Evolutionary conservation across 495 filamentous ascomycete species (phyloP).

Genomic region (Hypoxylon lienhwacheense): DNA sequence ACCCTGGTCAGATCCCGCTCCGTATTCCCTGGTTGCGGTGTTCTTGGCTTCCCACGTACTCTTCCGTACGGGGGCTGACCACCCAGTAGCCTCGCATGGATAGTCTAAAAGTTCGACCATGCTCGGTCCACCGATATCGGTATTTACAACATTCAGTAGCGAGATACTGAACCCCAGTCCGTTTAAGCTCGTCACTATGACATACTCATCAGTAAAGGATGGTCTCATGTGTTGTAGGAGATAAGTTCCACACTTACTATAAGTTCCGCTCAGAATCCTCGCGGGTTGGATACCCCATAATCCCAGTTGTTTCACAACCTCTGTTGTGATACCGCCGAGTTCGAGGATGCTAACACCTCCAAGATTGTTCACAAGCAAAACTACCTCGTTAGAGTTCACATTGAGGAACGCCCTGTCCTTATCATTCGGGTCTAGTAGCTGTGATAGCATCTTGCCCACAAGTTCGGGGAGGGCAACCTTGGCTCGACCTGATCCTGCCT

Average conservation of each 20-base stretch:
- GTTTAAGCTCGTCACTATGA: conserved; percentile 78
- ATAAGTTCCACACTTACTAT: conserved; percentile 38
- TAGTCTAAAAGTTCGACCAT: conserved; percentile 89
- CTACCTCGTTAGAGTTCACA: conserved; percentile 64
- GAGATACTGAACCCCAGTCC: conserved; percentile 90
- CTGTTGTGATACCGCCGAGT: conserved; percentile 83
- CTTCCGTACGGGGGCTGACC: conserved; percentile 72
- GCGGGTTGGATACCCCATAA: conserved; percentile 72
- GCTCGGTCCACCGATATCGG: conserved; percentile 72
- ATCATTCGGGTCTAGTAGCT: conserved; percentile 78
- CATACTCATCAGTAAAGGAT: conserved; percentile 14
- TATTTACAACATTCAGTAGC: conserved; percentile 78
- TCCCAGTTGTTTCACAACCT: conserved; percentile 78
- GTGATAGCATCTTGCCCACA: conserved; percentile 75
- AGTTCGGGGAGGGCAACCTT: conserved; percentile 66
- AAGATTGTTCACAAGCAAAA: conserved; percentile 89
- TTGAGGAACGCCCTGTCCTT: conserved; percentile 78
- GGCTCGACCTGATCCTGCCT: conserved; percentile 78
- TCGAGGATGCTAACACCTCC: conserved; percentile 90
- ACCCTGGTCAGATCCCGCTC: conserved; percentile 47
- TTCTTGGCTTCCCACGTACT: conserved; percentile 60
- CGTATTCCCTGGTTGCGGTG: conserved; percentile 45
- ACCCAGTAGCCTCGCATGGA: conserved; percentile 81
- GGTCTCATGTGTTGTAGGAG: neutral
- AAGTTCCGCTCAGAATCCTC: conserved; percentile 66